Conservation (phyloP, 345 rosid species). For the Salix viminalis region DNA sequence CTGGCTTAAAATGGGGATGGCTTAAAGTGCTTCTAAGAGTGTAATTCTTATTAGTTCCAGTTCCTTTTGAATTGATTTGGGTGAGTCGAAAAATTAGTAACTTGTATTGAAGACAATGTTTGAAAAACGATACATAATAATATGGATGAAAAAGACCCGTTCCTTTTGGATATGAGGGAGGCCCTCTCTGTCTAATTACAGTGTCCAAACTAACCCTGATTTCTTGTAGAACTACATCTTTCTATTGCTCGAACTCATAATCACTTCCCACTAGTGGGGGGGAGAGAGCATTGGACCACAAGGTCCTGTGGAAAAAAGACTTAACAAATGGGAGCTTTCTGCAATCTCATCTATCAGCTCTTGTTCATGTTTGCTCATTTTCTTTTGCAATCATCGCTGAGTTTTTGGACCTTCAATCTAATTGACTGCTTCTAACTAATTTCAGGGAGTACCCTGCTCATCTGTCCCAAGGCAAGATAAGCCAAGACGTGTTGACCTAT, state of each 20-base stretch:
- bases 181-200: neutral
- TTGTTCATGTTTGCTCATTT: neutral
- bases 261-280: neutral
- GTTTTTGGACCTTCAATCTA: constrained; percentile 2
- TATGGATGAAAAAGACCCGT: neutral
- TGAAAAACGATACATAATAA: neutral
- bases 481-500: constrained; percentile 64
- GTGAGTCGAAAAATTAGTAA: neutral
- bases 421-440: constrained; percentile 2
- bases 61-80: neutral
- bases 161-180: neutral
- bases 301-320: neutral
- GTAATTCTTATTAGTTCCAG: neutral
- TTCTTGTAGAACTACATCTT: neutral
- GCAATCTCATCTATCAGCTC: neutral
- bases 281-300: neutral
- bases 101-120: neutral
- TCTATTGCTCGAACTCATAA: neutral
- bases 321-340: neutral
- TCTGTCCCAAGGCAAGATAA: constrained; percentile 48
- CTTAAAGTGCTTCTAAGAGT: neutral
- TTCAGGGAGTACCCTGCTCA: constrained; percentile 59
- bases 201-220: neutral
- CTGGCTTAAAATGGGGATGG: neutral
- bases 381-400: neutral